Percentiles rank a stretch among this genome's conserved stretches.
Evolutionary conservation across 257 asterid species (phyloP).

Genomic region (Przewalskia tangutica): DNA sequence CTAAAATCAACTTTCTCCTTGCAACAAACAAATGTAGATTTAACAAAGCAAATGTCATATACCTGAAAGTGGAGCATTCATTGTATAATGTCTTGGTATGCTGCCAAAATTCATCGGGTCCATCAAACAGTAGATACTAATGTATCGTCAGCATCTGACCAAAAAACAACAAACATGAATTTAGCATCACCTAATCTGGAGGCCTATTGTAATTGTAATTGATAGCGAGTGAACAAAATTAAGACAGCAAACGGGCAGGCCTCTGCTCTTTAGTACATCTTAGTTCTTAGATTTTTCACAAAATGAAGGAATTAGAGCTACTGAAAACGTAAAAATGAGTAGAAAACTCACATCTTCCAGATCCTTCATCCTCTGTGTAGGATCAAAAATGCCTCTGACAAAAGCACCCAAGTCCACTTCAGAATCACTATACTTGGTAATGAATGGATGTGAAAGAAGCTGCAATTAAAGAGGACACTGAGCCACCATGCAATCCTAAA

Average conservation of each 20-base stretch:
- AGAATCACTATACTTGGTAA: conserved; percentile 47
- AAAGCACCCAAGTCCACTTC: conserved; percentile 70
- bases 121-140: conserved; percentile 85
- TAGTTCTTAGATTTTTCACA: neutral
- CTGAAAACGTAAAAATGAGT: neutral
- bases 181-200: neutral
- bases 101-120: conserved; percentile 87
- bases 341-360: conserved; percentile 78
- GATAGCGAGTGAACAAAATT: too few species aligned
- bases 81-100: conserved; percentile 62
- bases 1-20: neutral
- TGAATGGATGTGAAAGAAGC: conserved; percentile 89
- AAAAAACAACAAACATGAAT: neutral
- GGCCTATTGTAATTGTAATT: too few species aligned
- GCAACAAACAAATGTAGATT: neutral
- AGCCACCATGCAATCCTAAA: neutral
- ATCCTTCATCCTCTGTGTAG: conserved; percentile 82
- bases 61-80: conserved; percentile 69
- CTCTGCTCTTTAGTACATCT: neutral
- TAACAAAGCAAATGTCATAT: conserved; percentile 1
- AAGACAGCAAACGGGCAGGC: too few species aligned
- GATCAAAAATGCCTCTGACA: conserved; percentile 77
- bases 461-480: conserved; percentile 20
- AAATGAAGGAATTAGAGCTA: neutral
- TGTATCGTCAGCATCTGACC: conserved; percentile 87